These are phyloP conservation scores for Wickerhamomyces ciferrii DNA, from an alignment of 805 yeast species.

Conservation along the genomic window DNA sequence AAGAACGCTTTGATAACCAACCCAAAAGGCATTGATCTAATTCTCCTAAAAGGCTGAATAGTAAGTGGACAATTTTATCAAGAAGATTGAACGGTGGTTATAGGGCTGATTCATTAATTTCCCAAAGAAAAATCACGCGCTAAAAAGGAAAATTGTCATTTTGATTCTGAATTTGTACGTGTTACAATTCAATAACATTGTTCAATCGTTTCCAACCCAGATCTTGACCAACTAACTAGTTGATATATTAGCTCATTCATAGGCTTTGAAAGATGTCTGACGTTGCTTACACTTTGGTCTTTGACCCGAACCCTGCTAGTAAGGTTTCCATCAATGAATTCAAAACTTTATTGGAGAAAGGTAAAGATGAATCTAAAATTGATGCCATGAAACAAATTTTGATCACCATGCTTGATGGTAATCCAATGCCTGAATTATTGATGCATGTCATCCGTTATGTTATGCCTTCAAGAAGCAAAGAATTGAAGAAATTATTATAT, in stretches of 20 bases:
- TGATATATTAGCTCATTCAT: neutral
- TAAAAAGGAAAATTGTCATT: no score
- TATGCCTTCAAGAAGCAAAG: slow-evolving; percentile 92
- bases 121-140: no score
- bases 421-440: slow-evolving; percentile 84
- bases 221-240: neutral
- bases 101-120: neutral
- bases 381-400: slow-evolving; percentile 87
- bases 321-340: slow-evolving; percentile 65
- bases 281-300: slow-evolving; percentile 73
- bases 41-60: neutral
- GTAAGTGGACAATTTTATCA: neutral
- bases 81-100: neutral
- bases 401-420: slow-evolving; percentile 85
- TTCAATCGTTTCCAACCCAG: neutral
- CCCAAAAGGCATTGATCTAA: neutral
- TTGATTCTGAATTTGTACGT: neutral
- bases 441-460: slow-evolving; percentile 97
- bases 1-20: neutral
- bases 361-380: slow-evolving; percentile 82
- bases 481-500: slow-evolving; percentile 85
- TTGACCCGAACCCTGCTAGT: slow-evolving; percentile 64
- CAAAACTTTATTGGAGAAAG: slow-evolving; percentile 76
- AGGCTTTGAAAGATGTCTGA: slow-evolving; percentile 15
- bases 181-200: neutral